Percentiles rank a stretch among this genome's conserved stretches.
phyloP scores from a whole-genome alignment of 2,329 filamentous ascomycete species.

The Pseudocercospora pini-densiflorae region DNA sequence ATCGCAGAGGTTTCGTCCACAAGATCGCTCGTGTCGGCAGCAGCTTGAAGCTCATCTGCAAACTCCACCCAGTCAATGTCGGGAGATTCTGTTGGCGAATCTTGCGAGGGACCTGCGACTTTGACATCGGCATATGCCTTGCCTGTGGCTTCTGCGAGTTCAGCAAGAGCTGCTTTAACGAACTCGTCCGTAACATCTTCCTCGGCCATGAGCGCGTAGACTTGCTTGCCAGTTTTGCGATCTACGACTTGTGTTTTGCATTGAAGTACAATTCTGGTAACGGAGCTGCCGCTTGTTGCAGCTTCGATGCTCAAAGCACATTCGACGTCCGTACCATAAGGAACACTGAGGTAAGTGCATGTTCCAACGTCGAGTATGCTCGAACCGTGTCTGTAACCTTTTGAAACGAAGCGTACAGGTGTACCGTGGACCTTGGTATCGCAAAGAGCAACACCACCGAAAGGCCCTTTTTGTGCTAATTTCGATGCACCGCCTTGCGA shows the following conservation, averaged over 20 bases:
- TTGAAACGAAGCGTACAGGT: conserved; percentile 34
- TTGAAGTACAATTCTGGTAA: conserved; percentile 32
- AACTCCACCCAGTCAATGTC: conserved; percentile 36
- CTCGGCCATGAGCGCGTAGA: conserved; percentile 34
- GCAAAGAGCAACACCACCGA: conserved; percentile 34
- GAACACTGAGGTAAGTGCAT: conserved; percentile 35
- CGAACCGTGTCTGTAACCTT: conserved; percentile 25
- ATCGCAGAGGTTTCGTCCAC: conserved; percentile 22
- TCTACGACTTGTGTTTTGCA: conserved; percentile 35
- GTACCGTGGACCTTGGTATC: conserved; percentile 37
- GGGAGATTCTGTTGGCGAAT: conserved; percentile 9
- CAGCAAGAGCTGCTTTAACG: conserved; percentile 32
- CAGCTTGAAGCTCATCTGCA: conserved; percentile 31
- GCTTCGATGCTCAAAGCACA: conserved; percentile 35
- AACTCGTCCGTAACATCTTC: conserved; percentile 36
- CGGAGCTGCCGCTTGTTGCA: conserved; percentile 14
- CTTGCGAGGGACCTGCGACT: conserved; percentile 20
- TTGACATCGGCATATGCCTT: conserved; percentile 27
- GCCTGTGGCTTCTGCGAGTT: conserved; percentile 29
- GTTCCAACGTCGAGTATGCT: conserved; percentile 30
- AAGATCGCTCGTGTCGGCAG: conserved; percentile 18
- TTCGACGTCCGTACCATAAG: conserved; percentile 35
- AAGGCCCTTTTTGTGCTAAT: background rate
- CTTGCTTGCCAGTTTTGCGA: conserved; percentile 31
- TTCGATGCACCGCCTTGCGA: background rate